Base-by-base conservation (phyloP, 2,329 filamentous ascomycete genomes). In the Cryphonectria radicalis region DNA sequence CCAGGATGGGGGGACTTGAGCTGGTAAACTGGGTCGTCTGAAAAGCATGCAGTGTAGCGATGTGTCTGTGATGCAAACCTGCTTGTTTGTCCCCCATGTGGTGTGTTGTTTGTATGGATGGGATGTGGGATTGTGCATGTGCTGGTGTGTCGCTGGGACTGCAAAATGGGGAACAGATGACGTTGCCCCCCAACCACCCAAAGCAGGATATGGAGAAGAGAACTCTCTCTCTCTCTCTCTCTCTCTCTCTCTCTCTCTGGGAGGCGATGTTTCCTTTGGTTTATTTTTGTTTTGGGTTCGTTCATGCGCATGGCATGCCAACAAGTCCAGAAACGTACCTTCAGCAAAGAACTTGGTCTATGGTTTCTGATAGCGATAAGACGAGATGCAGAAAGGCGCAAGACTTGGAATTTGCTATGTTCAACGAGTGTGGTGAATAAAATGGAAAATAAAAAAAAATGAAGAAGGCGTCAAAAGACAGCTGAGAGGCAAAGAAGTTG, bases 361-460 rank as follows among this genome's bases (percentile, higher is more conserved):
- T 37, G 32, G n/a, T n/a, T 37, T 22, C 35, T 11, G 17, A 62
- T 62, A 40, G 32, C 35, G 59, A 62, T 60, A 62, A 62, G 57
- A 28, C 57, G 28, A 35, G 57, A 40, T 11, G 63, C 42, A 46
- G 42, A 42, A 53, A 53, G 43, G 43, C 63, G 53, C 63, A 28
- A 64, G 63, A 32, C 28, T 42, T 64, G 63, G 40, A 32, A 50
- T 40, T 50, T 66, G 63, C 40, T 59, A n/a, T 63, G 57, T 60
- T 73, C 66, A 73, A 73, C 40, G 72, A 73, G 69, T 43, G 72
- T 73, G 72, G 59, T 73, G 72, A 72, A 72, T 67, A 59, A 70
- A 70, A 55, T 35, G 42, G 50, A 70, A 67, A 66, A 32, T 32
- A 4, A 67, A 57, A 63, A 60, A 43, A 50, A 42, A 42, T 43